Base-by-base conservation (phyloP, 78 protist genomes). In the slime mould (Dictyostelium discoideum) region DNA sequence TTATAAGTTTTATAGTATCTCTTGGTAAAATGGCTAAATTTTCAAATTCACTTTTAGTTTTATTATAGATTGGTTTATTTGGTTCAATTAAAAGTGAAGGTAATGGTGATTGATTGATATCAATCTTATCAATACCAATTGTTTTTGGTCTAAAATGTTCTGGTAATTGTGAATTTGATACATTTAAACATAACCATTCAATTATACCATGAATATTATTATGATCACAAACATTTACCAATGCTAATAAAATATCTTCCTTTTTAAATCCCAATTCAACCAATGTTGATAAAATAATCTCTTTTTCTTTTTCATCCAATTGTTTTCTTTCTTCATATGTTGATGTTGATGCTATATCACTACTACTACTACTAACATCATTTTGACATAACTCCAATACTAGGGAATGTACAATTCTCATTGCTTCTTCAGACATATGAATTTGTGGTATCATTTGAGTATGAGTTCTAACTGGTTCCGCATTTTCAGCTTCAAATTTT, bases 351-450 rank as follows among this genome's bases (percentile, higher is more conserved):
- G 29, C 0, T 26, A n/a, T 48, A 22, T 20, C 73, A 26, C 20
- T 69, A 26, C 42, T 3, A 0, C 8, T 6, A 13, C 5, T 48
- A 9, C 10, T 48, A 9, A 6, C 4, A 54, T 54, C 65, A n/a
- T 65, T 65, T n/a, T 46, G 26, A 57, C 60, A 46, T 63, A 82
- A 29, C 60, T 89, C 87, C 10, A 44, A n/a, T 29, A 82, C 87
- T 4, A 89, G 10, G n/a, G 86, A 82, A 37, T 89, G 94, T 5
- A 89, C 87, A 22, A 72, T 46, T 42, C 76, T 40, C 65, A 89
- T 89, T 7, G 94, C 87, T n/a, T 89, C 94, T 24, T 89, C 94
- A 3, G 94, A 89, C 84, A 89, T 72, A 44, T 82, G 79, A n/a
- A 89, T 82, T 11, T 54, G 42, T n/a, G 94, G 94, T 7, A 89